These are phyloP conservation scores for Plasmodium sp. DNA, from an alignment of 169 alveolate species.

Conservation along the genomic window DNA sequence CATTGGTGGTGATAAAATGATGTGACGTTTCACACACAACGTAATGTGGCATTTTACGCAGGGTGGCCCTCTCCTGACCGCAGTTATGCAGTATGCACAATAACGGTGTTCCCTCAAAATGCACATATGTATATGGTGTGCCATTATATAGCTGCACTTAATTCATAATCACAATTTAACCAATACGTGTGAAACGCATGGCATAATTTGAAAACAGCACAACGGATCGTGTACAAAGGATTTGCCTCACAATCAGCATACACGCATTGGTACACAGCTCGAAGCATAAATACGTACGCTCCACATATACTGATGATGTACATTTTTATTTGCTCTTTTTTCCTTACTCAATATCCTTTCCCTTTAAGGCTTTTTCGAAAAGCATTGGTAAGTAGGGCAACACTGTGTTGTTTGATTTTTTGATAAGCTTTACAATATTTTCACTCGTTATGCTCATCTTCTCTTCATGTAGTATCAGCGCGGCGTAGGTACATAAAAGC, in stretches of 20 bases:
- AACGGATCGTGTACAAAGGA: not conserved
- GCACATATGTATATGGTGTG: not conserved
- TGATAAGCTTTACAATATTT: slow-evolving; percentile 89
- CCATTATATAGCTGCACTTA: slow-evolving; percentile 78
- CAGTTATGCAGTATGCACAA: not conserved
- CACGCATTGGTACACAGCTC: not conserved
- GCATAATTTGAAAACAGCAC: not conserved
- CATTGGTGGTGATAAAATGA: not conserved
- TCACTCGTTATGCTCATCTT: slow-evolving; percentile 93
- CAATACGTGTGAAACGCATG: not conserved
- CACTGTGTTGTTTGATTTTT: slow-evolving; percentile 92
- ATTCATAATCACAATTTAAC: slow-evolving; percentile 16
- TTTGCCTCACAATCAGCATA: not conserved
- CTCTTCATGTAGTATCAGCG: slow-evolving; percentile 93
- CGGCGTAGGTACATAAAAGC: slow-evolving; percentile 96
- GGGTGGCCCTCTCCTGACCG: not conserved
- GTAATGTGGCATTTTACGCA: not conserved
- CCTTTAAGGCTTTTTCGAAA: slow-evolving; percentile 93
- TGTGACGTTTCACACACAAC: not conserved
- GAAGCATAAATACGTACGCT: not conserved
- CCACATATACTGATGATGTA: not conserved
- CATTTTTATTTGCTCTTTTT: not conserved
- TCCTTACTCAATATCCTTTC: slow-evolving; percentile 87
- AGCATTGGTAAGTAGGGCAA: slow-evolving; percentile 96
- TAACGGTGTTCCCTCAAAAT: not conserved